phyloP scores from a whole-genome alignment of 2,329 filamentous ascomycete species.

The Trichophyton simii region DNA sequence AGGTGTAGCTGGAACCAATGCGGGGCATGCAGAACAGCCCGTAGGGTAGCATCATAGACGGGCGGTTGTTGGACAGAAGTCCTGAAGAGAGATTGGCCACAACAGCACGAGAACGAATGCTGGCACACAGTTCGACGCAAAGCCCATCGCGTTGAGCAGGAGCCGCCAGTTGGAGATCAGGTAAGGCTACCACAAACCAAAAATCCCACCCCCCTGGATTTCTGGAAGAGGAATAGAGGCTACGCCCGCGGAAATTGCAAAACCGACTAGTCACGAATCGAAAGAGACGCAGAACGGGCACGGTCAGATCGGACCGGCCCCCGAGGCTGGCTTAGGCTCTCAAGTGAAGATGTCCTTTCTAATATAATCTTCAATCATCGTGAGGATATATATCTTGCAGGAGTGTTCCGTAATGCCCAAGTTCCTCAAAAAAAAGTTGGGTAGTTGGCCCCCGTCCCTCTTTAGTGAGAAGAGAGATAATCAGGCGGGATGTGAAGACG shows the following conservation, averaged over 20 bases:
- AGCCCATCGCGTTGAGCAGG: not conserved
- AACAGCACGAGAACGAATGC: not conserved
- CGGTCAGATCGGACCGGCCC: slow-evolving; percentile 3
- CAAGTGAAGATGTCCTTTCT: not conserved
- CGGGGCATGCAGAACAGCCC: slow-evolving; percentile 1
- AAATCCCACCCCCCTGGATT: not conserved
- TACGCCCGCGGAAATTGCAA: slow-evolving; percentile 1
- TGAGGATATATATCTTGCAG: not conserved
- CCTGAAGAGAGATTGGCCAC: not conserved
- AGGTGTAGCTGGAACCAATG: slow-evolving; percentile 3
- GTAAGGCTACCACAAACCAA: slow-evolving; percentile 3
- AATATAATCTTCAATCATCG: not conserved
- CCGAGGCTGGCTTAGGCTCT: not conserved
- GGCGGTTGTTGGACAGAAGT: not conserved
- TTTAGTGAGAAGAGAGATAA: not conserved
- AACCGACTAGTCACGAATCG: slow-evolving; percentile 1
- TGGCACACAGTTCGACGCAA: not conserved
- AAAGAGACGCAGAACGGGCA: not conserved
- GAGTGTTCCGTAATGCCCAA: not conserved
- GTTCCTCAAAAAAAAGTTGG: not conserved
- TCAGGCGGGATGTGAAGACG: not conserved
- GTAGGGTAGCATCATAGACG: not conserved
- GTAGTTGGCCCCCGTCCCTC: not conserved
- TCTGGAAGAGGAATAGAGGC: not conserved
- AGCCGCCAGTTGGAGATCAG: slow-evolving; percentile 1